Percentiles rank a stretch among this genome's conserved stretches.
Conservation (phyloP, 306 rosid genomes). For the Betula pendula region DNA sequence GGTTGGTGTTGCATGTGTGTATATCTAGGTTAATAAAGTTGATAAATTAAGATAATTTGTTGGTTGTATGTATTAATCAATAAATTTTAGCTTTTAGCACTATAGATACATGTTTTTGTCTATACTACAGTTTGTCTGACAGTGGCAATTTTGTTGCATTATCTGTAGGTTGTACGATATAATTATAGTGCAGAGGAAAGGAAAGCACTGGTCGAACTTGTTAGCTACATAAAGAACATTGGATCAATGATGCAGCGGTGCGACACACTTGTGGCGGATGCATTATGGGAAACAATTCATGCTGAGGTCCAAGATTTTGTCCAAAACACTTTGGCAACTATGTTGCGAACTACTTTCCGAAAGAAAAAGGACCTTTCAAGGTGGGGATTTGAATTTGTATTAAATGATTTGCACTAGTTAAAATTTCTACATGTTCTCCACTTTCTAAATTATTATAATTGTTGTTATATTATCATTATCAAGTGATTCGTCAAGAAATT, state of each 20-base stretch:
- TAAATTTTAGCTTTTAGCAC: neutral
- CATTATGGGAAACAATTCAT: slow-evolving; percentile 98
- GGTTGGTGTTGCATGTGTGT: neutral
- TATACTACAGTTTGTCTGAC: slow-evolving; percentile 8
- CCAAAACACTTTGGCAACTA: slow-evolving; percentile 88
- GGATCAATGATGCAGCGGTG: slow-evolving; percentile 96
- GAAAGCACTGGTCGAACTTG: slow-evolving; percentile 86
- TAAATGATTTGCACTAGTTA: slow-evolving; percentile 15
- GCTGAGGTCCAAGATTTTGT: slow-evolving; percentile 99
- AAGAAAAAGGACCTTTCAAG: slow-evolving; percentile 98
- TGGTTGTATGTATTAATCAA: neutral
- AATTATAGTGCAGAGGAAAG: slow-evolving; percentile 89
- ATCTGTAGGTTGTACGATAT: slow-evolving; percentile 83
- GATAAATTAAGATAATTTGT: neutral
- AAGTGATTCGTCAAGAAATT: slow-evolving; percentile 1
- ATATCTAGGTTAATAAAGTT: neutral
- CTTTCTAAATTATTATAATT: neutral
- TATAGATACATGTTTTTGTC: neutral
- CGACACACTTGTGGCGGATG: slow-evolving; percentile 93
- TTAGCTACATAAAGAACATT: slow-evolving; percentile 91
- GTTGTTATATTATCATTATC: slow-evolving; percentile 12
- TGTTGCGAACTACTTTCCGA: slow-evolving; percentile 91
- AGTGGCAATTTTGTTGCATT: slow-evolving; percentile 13
- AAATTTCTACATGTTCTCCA: slow-evolving; percentile 17
- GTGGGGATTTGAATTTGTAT: slow-evolving; percentile 40